Base-by-base conservation (phyloP, 257 asterid genomes). In the Scutellaria minor region DNA sequence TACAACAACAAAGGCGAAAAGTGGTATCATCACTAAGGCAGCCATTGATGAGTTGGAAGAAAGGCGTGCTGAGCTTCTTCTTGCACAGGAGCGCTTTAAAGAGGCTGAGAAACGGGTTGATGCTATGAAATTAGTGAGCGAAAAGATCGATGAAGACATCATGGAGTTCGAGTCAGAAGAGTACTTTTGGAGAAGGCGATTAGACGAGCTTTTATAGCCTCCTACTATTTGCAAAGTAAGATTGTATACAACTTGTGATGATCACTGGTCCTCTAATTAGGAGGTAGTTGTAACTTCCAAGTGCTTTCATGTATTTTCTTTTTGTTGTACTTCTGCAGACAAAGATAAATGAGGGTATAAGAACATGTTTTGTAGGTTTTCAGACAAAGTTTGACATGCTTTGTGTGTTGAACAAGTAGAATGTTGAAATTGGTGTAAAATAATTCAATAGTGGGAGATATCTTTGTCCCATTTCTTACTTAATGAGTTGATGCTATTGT, bases 101-200 rank as follows among this genome's bases (percentile, higher is more conserved):
- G 76, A 75, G 80, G 79, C 84, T 0, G 74, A 76, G 66, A 84
- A 76, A 51, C 73, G 40, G 10, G 84, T 73, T 8, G 24, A 69
- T 6, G 88, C 73, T 24, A 13, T 83, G 50, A 59, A 77, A 44
- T 40, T 75, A 8, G 77, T 83, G 14, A 24, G 58, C 44, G 10
- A 45, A 9, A 78, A 77, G 62, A 68, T 78, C 10, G 72, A 64
- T 0, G 78, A 60, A 4, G 81, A 81, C 15, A 67, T 75, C 35
- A 0, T 64, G 79, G 79, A 74, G 77, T 68, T 27, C 1, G 75
- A 74, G 75, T 69, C 70, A 9, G 79, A 77, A 70, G 77, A 58
- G 9, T 59, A 54, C 44, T 80, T 62, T 31, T 80, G 79, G 85
- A 70, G 31, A 42, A 75, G 74, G 52, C 82, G 75, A 75, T 61